Evolutionary conservation across 2,329 filamentous ascomycete species (phyloP).

Genomic region (Helicocarpus griseus): DNA sequence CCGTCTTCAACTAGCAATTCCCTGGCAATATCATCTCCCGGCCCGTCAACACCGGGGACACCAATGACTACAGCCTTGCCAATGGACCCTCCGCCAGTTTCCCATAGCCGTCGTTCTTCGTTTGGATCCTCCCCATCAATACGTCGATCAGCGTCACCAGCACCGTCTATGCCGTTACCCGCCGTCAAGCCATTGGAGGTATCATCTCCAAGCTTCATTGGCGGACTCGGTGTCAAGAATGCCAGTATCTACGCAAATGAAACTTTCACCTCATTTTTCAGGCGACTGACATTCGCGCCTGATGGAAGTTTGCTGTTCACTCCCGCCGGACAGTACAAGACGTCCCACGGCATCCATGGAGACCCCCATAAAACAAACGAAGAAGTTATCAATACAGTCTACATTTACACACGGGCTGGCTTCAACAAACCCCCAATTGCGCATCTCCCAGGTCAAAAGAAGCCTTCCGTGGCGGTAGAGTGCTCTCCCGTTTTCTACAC

Average conservation of each 20-base stretch:
- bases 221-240: constrained; percentile 62
- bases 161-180: constrained; percentile 84
- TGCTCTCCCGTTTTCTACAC: constrained; percentile 89
- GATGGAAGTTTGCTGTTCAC: constrained; percentile 92
- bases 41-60: constrained; percentile 84
- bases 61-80: constrained; percentile 80
- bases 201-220: constrained; percentile 62
- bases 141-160: constrained; percentile 81
- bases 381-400: constrained; percentile 92
- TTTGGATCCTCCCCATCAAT: constrained; percentile 68
- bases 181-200: constrained; percentile 91
- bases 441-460: constrained; percentile 93
- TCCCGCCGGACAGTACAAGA: constrained; percentile 90
- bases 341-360: constrained; percentile 56
- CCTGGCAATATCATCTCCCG: constrained; percentile 61
- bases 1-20: constrained; percentile 27
- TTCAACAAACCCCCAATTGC: constrained; percentile 95
- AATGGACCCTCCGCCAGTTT: constrained; percentile 92
- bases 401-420: constrained; percentile 92
- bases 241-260: constrained; percentile 92
- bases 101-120: constrained; percentile 87
- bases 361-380: constrained; percentile 64
- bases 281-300: constrained; percentile 84
- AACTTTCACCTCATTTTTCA: constrained; percentile 93
- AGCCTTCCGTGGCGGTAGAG: constrained; percentile 89